Conservation (phyloP, 495 filamentous ascomycete genomes). For the Xylaria bambusicola region DNA sequence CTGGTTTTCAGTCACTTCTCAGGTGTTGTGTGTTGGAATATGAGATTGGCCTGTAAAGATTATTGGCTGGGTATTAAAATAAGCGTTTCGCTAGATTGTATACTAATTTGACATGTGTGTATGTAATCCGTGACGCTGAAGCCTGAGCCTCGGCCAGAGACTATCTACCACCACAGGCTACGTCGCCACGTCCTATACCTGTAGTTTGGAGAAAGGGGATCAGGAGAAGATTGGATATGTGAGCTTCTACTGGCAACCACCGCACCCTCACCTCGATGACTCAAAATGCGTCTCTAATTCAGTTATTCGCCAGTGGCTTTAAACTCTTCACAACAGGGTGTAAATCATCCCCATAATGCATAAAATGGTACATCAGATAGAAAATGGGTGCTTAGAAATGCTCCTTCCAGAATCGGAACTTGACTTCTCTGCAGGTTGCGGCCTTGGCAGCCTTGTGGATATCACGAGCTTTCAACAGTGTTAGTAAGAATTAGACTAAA, state of each 20-base stretch:
- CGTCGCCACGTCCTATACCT: conserved; percentile 4
- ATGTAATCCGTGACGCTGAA: conserved; percentile 10
- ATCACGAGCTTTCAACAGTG: conserved; percentile 64
- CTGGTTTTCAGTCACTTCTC: neutral
- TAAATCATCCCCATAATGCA: conserved; percentile 5
- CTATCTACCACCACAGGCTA: conserved; percentile 13
- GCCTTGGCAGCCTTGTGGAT: conserved; percentile 78
- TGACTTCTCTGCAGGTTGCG: conserved; percentile 72
- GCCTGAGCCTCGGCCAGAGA: conserved; percentile 9
- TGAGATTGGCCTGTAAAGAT: neutral
- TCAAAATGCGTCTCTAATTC: neutral
- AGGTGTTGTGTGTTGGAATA: neutral
- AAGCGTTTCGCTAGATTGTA: conserved; percentile 1
- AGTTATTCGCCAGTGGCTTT: neutral
- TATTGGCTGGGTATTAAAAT: neutral
- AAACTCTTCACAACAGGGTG: neutral
- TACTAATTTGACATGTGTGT: conserved; percentile 2
- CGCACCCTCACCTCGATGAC: neutral
- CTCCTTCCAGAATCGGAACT: conserved; percentile 99
- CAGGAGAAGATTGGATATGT: neutral
- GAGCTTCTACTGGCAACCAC: neutral
- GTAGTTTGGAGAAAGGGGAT: neutral
- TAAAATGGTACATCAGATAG: conserved; percentile 16
- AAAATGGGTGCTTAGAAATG: conserved; percentile 56
- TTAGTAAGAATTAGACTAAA: conserved; percentile 26